Evolutionary conservation across 495 filamentous ascomycete genomes (phyloP).

Genomic region (Penicillium maclennaniae): DNA sequence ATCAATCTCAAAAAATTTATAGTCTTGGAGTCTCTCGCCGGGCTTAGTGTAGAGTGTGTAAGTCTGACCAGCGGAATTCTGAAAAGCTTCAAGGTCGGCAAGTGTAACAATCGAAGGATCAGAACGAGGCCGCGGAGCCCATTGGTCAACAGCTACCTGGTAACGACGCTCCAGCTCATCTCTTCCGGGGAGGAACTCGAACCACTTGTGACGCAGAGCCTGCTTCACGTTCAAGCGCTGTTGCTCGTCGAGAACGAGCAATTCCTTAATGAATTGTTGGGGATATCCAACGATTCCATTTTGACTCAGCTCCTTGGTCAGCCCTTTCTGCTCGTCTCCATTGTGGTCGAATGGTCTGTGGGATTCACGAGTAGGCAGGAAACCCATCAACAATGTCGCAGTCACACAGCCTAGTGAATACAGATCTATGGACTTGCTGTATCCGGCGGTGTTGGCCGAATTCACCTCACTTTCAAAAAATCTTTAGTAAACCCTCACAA

Average conservation of each 20-base stretch:
- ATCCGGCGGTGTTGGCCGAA: slow-evolving; percentile 35
- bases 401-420: slow-evolving; percentile 60
- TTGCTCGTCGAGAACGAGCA: slow-evolving; percentile 50
- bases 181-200: slow-evolving; percentile 41
- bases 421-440: slow-evolving; percentile 60
- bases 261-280: slow-evolving; percentile 50
- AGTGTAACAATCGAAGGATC: neutral
- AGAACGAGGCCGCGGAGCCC: slow-evolving; percentile 25
- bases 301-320: slow-evolving; percentile 23
- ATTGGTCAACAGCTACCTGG: slow-evolving; percentile 41
- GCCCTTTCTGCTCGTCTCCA: neutral
- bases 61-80: neutral
- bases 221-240: slow-evolving; percentile 50
- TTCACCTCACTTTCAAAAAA: slow-evolving; percentile 43
- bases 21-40: neutral
- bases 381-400: slow-evolving; percentile 47
- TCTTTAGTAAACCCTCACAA: neutral
- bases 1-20: neutral
- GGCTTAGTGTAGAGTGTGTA: neutral
- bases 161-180: slow-evolving; percentile 47
- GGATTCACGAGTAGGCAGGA: neutral
- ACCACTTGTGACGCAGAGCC: slow-evolving; percentile 59
- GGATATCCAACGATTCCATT: slow-evolving; percentile 34
- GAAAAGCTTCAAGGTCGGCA: neutral
- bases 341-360: slow-evolving; percentile 30